Conservation (phyloP, 2,329 filamentous ascomycete species). For the Trichoderma sp. region DNA sequence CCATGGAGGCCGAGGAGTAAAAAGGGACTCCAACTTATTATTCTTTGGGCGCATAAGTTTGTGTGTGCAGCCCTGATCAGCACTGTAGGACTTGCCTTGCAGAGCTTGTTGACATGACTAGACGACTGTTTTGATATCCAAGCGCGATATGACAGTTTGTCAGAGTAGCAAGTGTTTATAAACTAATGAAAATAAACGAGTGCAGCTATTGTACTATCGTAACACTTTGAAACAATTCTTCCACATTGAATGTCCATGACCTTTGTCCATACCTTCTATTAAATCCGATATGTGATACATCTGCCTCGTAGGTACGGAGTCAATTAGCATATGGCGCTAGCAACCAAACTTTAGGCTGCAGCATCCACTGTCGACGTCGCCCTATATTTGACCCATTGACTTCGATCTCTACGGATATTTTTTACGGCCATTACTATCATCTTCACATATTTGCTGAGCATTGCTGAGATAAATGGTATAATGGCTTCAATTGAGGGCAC, state of each 20-base stretch:
- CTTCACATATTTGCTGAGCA: background rate
- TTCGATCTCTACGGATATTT: background rate
- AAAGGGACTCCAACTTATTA: slow-evolving; percentile 16
- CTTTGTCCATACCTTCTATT: too few relatives aligned
- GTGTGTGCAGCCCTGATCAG: slow-evolving; percentile 12
- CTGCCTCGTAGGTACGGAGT: background rate
- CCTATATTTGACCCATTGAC: background rate
- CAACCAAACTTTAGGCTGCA: background rate
- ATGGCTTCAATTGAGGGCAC: background rate
- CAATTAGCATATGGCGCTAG: background rate
- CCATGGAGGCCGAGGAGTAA: slow-evolving; percentile 39
- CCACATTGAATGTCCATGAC: background rate
- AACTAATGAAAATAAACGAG: slow-evolving; percentile 38
- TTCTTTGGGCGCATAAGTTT: slow-evolving; percentile 21
- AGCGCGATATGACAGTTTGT: slow-evolving; percentile 34
- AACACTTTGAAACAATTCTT: too few relatives aligned
- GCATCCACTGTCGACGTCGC: background rate
- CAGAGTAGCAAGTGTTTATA: slow-evolving; percentile 40
- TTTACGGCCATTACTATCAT: background rate
- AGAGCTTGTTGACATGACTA: slow-evolving; percentile 39
- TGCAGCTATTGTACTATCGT: slow-evolving; percentile 37
- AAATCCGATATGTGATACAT: too few relatives aligned
- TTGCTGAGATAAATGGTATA: background rate
- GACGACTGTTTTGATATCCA: slow-evolving; percentile 48
- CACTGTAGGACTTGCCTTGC: slow-evolving; percentile 33